These are phyloP conservation scores for Ceratopteris richardii DNA, from an alignment of 75 land plant species.

Conservation along the genomic window DNA sequence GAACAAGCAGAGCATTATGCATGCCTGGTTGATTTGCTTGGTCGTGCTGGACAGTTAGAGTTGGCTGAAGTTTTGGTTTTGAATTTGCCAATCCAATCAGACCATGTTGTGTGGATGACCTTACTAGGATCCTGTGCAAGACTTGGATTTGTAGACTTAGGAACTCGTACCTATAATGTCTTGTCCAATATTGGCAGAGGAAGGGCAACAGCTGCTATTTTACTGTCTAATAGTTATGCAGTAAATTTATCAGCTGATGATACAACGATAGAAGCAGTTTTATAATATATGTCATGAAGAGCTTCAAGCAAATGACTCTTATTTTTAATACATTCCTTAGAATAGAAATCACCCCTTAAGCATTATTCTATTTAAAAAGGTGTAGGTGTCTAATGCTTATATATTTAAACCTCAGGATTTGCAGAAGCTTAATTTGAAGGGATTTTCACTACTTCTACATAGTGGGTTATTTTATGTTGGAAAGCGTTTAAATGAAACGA, in stretches of 20 bases:
- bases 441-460: too few species aligned
- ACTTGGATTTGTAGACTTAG: conserved; percentile 20
- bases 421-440: too few species aligned
- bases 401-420: too few species aligned
- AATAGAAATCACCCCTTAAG: too few species aligned
- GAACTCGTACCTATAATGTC: conserved; percentile 12
- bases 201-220: conserved; percentile 18
- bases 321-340: too few species aligned
- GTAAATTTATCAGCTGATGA: conserved; percentile 19
- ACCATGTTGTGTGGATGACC: conserved; percentile 26
- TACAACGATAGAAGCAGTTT: too few species aligned
- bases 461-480: too few species aligned
- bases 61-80: conserved; percentile 18
- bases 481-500: too few species aligned
- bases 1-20: conserved; percentile 31
- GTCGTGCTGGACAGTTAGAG: conserved; percentile 27
- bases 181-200: conserved; percentile 19
- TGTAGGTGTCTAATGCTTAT: too few species aligned
- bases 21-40: conserved; percentile 36
- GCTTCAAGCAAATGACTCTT: too few species aligned
- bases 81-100: conserved; percentile 30
- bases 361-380: too few species aligned
- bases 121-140: conserved; percentile 32
- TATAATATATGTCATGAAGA: too few species aligned
- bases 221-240: conserved; percentile 30